Conservation (phyloP, 495 filamentous ascomycete species). For the Penicillium soppii region DNA sequence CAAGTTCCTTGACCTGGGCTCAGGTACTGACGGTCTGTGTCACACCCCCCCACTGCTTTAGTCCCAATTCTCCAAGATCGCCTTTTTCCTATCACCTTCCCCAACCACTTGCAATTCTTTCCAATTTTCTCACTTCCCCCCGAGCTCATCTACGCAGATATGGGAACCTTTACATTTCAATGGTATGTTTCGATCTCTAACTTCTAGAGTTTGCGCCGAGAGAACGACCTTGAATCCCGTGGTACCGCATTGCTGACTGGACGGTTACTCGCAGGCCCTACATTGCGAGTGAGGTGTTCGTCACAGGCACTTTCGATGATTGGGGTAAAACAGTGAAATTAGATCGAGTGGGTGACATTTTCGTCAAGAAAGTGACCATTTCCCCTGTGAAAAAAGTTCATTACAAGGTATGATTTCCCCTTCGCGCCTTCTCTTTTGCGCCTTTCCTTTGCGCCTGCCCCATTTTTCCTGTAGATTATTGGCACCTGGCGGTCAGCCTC, state of each 20-base stretch:
- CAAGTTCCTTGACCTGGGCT: not conserved
- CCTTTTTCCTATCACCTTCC: not conserved
- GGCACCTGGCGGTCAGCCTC: slow-evolving; percentile 26
- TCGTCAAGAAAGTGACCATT: slow-evolving; percentile 76
- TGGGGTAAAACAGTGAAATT: slow-evolving; percentile 85
- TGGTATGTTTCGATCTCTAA: too few species aligned
- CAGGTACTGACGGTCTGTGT: slow-evolving; percentile 19
- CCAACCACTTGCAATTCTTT: not conserved
- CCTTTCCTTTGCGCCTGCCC: slow-evolving; percentile 1
- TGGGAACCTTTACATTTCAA: slow-evolving; percentile 45
- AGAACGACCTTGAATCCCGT: slow-evolving; percentile 2
- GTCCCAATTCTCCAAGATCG: not conserved
- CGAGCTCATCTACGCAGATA: too few species aligned
- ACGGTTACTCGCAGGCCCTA: slow-evolving; percentile 60
- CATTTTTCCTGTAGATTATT: too few species aligned
- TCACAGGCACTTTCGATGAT: slow-evolving; percentile 94
- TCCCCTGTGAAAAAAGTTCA: slow-evolving; percentile 65
- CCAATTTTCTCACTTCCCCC: not conserved
- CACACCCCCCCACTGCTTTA: slow-evolving; percentile 14
- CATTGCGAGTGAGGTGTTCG: slow-evolving; percentile 79
- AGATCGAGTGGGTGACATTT: slow-evolving; percentile 66
- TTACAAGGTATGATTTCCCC: slow-evolving; percentile 67
- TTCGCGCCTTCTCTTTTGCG: slow-evolving; percentile 1
- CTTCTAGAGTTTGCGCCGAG: slow-evolving; percentile 21
- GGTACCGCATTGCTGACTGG: slow-evolving; percentile 33